Evolutionary conservation across 208 protist genomes (phyloP).

Genomic region (Acanthamoeba sp.): DNA sequence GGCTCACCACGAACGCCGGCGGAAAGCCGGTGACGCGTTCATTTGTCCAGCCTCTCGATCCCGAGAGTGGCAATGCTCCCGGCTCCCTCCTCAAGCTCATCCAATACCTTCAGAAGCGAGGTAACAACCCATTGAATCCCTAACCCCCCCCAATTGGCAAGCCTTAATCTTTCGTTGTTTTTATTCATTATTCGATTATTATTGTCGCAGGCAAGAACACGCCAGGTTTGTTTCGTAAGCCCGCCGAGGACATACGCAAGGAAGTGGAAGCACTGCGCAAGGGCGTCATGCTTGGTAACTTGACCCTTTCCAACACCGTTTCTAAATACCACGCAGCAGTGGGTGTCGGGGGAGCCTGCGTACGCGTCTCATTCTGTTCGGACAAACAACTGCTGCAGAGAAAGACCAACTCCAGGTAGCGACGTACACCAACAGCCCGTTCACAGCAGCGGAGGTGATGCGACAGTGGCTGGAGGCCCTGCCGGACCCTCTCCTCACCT

Average conservation of each 20-base stretch:
- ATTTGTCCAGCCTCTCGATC: neutral
- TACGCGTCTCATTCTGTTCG: no score
- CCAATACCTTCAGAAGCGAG: conserved; percentile 31
- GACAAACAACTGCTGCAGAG: no score
- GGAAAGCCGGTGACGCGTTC: neutral
- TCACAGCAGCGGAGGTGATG: conserved; percentile 62
- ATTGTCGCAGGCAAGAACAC: neutral
- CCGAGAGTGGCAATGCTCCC: neutral
- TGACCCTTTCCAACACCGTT: neutral
- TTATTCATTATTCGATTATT: neutral
- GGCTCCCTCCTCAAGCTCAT: conserved; percentile 7
- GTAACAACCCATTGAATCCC: neutral
- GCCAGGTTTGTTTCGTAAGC: neutral
- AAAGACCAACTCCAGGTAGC: conserved; percentile 56
- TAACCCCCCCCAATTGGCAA: neutral
- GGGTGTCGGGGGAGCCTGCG: neutral
- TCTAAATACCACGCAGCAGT: no score
- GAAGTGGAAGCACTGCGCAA: conserved; percentile 34
- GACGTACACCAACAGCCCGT: conserved; percentile 10
- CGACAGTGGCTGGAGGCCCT: conserved; percentile 51
- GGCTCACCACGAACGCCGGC: neutral
- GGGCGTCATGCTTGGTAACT: conserved; percentile 2
- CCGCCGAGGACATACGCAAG: neutral
- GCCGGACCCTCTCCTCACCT: conserved; percentile 75
- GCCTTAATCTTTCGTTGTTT: neutral